Conservation (phyloP, 768 basidiomycete species). For the Leccinum subgranulosum region DNA sequence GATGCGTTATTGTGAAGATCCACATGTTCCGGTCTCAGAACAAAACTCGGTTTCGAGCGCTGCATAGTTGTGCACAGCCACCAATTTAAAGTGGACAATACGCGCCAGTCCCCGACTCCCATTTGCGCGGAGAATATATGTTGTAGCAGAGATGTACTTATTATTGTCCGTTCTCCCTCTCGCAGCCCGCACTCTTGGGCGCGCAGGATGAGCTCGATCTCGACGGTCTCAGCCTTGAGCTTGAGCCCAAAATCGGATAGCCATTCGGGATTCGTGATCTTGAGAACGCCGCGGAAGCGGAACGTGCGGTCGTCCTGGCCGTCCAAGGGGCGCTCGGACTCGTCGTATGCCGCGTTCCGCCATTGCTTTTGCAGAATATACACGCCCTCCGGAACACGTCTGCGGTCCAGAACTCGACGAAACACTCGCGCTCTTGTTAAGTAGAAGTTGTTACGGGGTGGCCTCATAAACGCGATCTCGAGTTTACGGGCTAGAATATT, state of each 20-base stretch:
- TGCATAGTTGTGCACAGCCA: neutral
- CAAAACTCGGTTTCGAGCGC: no score
- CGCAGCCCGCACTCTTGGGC: conserved; percentile 29
- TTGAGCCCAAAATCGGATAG: conserved; percentile 45
- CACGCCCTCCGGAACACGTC: conserved; percentile 18
- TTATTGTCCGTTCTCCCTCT: conserved; percentile 9
- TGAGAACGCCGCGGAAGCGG: conserved; percentile 50
- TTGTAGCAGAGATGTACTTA: no score
- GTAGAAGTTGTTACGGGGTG: neutral
- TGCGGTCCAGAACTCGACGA: conserved; percentile 27
- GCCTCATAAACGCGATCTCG: conserved; percentile 12
- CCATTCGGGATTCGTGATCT: conserved; percentile 44
- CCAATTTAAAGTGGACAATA: neutral
- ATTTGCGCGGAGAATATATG: no score
- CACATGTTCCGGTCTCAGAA: neutral
- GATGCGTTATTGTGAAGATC: neutral
- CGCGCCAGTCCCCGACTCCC: no score
- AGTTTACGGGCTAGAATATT: conserved; percentile 18
- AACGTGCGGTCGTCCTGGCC: conserved; percentile 34
- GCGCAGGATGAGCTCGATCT: conserved; percentile 43
- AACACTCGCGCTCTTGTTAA: neutral
- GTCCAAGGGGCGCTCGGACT: conserved; percentile 39
- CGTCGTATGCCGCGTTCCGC: conserved; percentile 25
- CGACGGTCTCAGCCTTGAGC: no score
- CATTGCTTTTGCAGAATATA: conserved; percentile 18